These are phyloP conservation scores for Byssothecium circinans DNA, from an alignment of 2,329 filamentous ascomycete species.

Conservation along the genomic window DNA sequence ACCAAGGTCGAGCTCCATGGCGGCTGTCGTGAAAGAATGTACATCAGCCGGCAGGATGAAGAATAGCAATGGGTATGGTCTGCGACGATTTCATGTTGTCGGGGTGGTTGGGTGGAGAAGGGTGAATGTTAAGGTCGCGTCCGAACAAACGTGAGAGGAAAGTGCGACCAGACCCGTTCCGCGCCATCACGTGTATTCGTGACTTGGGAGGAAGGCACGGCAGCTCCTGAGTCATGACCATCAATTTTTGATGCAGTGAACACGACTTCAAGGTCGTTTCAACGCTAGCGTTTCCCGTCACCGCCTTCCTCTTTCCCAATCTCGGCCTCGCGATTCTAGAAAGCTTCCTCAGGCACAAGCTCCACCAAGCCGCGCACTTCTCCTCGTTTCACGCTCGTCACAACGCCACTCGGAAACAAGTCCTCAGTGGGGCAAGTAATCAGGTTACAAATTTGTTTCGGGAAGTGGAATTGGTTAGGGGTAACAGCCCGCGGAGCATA, in stretches of 20 bases:
- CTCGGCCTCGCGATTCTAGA: too few species aligned
- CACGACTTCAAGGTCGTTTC: too few species aligned
- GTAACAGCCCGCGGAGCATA: neutral
- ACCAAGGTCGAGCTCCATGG: constrained; percentile 21
- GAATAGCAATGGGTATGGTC: neutral
- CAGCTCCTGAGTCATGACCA: neutral
- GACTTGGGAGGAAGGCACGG: neutral
- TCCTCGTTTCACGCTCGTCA: neutral
- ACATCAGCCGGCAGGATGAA: neutral
- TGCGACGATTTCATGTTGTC: neutral
- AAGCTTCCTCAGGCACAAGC: neutral
- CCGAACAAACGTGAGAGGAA: neutral
- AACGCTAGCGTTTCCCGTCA: too few species aligned
- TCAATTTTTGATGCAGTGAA: too few species aligned
- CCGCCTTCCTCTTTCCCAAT: too few species aligned
- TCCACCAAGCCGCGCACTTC: neutral
- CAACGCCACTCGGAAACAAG: neutral
- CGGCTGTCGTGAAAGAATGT: neutral
- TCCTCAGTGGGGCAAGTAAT: neutral
- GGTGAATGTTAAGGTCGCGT: constrained; percentile 1
- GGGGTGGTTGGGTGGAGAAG: neutral
- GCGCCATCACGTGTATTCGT: neutral
- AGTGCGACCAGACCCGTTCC: too few species aligned
- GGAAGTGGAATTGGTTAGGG: neutral
- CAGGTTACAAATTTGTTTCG: neutral